Base-by-base conservation (phyloP, 164 flowering plant species). In the Sedum album region DNA sequence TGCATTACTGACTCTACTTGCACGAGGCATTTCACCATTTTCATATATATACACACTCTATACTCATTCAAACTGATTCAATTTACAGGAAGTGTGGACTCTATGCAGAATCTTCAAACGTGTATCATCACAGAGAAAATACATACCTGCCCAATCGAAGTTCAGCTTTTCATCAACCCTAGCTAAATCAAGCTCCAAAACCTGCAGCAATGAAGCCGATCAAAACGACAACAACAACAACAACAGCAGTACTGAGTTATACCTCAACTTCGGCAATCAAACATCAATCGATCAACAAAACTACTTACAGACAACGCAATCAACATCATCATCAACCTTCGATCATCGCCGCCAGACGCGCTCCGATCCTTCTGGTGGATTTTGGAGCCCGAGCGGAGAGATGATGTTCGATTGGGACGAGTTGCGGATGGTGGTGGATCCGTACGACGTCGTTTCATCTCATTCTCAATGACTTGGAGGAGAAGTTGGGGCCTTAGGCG, bases 31-130 rank as follows among this genome's bases (percentile, higher is more conserved):
- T n/a, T n/a, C n/a, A n/a, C n/a, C n/a, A n/a, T n/a, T n/a, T n/a
- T n/a, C n/a, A n/a, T n/a, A n/a, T 35, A 7, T 35, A 35, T 35
- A 7, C 7, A 35, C 38, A 35, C 7, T 35, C 7, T 18, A 4
- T 3, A 17, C 15, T 44, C 17, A 18, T 44, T 44, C 48, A 18
- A 3, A 35, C 48, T 17, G 11, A 44, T 57, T 6, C 11, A 57
- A 28, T 28, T 28, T 57, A 20, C 62, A 57, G 62, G 33, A 57
- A 57, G 62, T 57, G n/a, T 57, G 62, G 62, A 57, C 62, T 20
- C 33, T 57, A 28, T 57, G 62, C 33, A 57, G 62, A 30, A 57
- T 57, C 17, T 57, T 57, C 62, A 57, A 57, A 57, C 62, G 62
- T 7, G 8, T 57, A 57, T 11, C 62, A 57, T 57, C 31, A 26